Evolutionary conservation across 257 asterid species (phyloP).

Genomic region (Jaltomata sinuosa): DNA sequence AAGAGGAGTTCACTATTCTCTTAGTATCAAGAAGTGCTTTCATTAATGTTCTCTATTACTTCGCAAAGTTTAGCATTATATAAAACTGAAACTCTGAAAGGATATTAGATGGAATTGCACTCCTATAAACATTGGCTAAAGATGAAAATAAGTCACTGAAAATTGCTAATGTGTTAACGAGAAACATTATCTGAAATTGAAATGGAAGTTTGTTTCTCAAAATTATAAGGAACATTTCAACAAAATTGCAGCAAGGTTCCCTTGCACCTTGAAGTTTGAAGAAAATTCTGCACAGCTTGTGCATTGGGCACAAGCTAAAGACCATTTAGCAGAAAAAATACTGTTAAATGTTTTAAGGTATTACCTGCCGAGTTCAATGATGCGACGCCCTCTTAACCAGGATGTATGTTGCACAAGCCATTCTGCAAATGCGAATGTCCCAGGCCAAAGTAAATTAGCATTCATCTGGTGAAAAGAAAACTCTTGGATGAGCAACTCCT

Average conservation of each 20-base stretch:
- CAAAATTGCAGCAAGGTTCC: background rate
- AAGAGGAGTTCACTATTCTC: background rate
- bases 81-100: no score
- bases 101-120: background rate
- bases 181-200: background rate
- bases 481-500: constrained; percentile 79
- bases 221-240: background rate
- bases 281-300: background rate
- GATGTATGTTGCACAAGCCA: constrained; percentile 62
- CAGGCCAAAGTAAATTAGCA: constrained; percentile 97
- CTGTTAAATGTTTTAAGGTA: background rate
- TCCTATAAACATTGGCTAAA: background rate
- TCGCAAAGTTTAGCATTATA: background rate
- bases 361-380: constrained; percentile 84
- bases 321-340: background rate
- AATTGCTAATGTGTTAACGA: background rate
- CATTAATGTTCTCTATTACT: background rate
- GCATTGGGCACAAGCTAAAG: background rate
- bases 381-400: constrained; percentile 54
- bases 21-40: background rate
- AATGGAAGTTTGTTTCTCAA: background rate
- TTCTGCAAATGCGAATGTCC: constrained; percentile 84
- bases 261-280: background rate
- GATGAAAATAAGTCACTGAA: background rate
- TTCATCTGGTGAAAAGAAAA: constrained; percentile 85